Base-by-base conservation (phyloP, 352 stramenopile species). In the Synura sp. region DNA sequence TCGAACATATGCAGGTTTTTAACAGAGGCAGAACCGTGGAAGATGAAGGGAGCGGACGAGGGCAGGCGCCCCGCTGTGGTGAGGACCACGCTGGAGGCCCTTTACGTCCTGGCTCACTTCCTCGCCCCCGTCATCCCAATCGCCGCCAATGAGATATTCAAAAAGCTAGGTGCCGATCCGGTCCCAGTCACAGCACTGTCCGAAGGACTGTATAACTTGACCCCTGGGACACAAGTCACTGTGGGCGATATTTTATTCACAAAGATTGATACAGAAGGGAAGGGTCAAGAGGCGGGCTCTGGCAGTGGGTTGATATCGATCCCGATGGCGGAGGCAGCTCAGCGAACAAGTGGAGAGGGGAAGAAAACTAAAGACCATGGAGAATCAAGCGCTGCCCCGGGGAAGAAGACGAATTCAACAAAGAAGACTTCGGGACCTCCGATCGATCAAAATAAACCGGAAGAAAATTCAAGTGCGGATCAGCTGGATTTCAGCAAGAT, bases 1-100 rank as follows among this genome's bases (percentile, higher is more conserved):
- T 93, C 95, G 9, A 99, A 99, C 86, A n/a, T 96, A 97, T 57
- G 7, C 19, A 57, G 57, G 81, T 99, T 98, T 83, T 84, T 99
- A 74, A 98, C 95, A 55, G 91, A 97, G 77, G 92, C 96, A 82
- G 95, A 94, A 77, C 96, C 96, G 53, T 99, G 96, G 95, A 94
- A 98, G 82, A 95, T 98, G 82, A 93, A 94, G 82, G 88, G 86
- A 25, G 93, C 90, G 79, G 89, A 93, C 70, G 89, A 97, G 53
- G 90, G 93, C 81, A 88, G 87, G 7, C 81, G 89, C 49, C 85
- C 95, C 42, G 89, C 95, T 17, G 87, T 97, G 55, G 93, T 99
- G 33, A 93, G 95, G 36, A 95, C 94, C 29, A 92, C 91, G 34
- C 85, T 99, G n/a, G 95, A 99, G 83, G 93, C 93, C 35, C 93